Evolutionary conservation across 441 rosid genomes (phyloP).

Genomic region (Erysimum cheiri): DNA sequence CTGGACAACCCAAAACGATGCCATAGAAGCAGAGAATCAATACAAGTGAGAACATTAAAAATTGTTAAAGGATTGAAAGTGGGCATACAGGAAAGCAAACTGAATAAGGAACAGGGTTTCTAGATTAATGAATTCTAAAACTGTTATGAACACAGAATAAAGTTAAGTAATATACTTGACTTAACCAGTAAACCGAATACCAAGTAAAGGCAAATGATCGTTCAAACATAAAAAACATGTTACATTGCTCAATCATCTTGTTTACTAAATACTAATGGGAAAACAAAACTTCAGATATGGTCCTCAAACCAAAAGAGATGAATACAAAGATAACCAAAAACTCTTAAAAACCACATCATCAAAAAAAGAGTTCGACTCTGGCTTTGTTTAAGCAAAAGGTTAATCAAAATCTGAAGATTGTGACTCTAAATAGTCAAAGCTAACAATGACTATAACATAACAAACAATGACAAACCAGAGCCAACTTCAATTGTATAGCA

Average conservation of each 20-base stretch:
- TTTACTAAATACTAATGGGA: background rate
- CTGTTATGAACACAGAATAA: background rate
- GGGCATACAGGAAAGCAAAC: background rate
- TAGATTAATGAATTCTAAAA: background rate
- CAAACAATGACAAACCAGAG: background rate
- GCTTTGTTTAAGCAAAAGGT: background rate
- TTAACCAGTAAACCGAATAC: background rate
- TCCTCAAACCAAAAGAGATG: background rate
- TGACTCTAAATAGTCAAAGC: constrained; percentile 7
- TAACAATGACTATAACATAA: background rate
- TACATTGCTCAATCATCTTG: background rate
- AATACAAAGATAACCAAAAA: background rate
- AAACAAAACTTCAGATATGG: background rate
- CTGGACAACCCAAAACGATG: constrained; percentile 44
- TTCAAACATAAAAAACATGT: constrained; percentile 11
- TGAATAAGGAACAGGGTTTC: background rate
- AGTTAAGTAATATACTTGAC: background rate
- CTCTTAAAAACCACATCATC: background rate
- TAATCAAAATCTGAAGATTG: background rate
- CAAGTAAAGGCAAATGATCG: background rate
- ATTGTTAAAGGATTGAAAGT: background rate
- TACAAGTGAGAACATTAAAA: background rate
- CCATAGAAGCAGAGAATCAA: background rate
- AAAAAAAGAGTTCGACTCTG: background rate
- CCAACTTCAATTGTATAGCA: background rate